Percentiles rank a stretch among this genome's conserved stretches.
These are phyloP conservation scores for Conoideocrella luteorostrata DNA, from an alignment of 2,329 filamentous ascomycete genomes.

Conservation along the genomic window DNA sequence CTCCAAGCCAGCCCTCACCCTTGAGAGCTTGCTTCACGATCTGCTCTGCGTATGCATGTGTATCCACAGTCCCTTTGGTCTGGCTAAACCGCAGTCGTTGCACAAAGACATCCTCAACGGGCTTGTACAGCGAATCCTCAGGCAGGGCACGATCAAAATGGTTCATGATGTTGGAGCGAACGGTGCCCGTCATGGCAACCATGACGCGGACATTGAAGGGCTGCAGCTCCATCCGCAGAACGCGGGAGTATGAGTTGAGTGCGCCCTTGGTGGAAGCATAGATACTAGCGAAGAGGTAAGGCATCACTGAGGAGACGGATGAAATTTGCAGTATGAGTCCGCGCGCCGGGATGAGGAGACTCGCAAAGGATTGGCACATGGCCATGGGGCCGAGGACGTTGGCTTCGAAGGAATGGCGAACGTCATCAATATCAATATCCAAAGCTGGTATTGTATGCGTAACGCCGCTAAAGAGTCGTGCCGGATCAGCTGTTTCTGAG, in stretches of 20 bases:
- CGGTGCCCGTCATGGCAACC: constrained; percentile 49
- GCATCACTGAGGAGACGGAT: constrained; percentile 42
- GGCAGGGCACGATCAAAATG: constrained; percentile 36
- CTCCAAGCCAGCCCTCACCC: constrained; percentile 29
- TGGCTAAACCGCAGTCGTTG: constrained; percentile 42
- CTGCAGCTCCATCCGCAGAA: constrained; percentile 45
- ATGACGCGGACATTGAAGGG: constrained; percentile 52
- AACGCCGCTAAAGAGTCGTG: constrained; percentile 35
- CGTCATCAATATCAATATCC: constrained; percentile 45
- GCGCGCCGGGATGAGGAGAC: constrained; percentile 41
- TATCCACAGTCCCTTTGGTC: constrained; percentile 37
- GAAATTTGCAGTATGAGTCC: constrained; percentile 52
- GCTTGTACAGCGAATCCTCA: constrained; percentile 39
- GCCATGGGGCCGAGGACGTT: constrained; percentile 54
- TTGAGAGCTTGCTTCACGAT: constrained; percentile 37
- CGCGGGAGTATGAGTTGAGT: constrained; percentile 45
- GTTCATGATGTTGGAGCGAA: constrained; percentile 42
- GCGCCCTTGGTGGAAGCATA: constrained; percentile 53
- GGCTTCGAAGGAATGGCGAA: constrained; percentile 48
- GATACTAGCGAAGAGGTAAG: constrained; percentile 46
- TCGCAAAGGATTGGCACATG: constrained; percentile 44
- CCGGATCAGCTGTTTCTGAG: not conserved
- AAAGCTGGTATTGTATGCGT: constrained; percentile 45
- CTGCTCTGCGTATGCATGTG: constrained; percentile 35
- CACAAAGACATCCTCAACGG: constrained; percentile 39